phyloP scores from a whole-genome alignment of 176 grass and related monocot genomes.

The Carex pumila region DNA sequence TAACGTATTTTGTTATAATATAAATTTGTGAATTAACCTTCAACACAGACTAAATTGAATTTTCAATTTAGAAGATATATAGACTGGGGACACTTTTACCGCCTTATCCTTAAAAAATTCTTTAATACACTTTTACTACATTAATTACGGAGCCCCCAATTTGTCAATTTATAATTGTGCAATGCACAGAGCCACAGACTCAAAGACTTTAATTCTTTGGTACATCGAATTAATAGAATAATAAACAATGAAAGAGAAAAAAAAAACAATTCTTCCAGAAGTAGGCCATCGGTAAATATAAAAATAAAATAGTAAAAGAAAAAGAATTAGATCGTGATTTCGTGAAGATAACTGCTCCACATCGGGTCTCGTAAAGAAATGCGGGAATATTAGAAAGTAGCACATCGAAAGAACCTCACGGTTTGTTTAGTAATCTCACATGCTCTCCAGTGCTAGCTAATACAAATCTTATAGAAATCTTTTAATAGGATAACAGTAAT shows the following conservation, averaged over 20 bases:
- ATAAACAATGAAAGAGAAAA: background rate
- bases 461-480: background rate
- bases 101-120: background rate
- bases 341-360: conserved; percentile 5
- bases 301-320: background rate
- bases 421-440: background rate
- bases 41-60: too few species aligned
- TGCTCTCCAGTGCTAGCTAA: background rate
- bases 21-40: too few species aligned
- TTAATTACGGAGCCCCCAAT: background rate
- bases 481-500: background rate
- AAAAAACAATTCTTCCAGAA: background rate
- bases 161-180: background rate
- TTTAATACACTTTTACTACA: background rate
- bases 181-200: background rate
- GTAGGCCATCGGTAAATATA: background rate
- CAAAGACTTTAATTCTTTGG: background rate
- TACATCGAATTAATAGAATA: background rate
- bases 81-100: background rate
- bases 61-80: background rate
- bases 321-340: background rate
- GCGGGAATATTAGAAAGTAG: background rate
- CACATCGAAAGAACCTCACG: background rate
- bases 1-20: too few species aligned
- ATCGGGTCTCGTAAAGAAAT: background rate